Base-by-base conservation (phyloP, 192 early-diverging fungal genomes). In the Phycomyces nitens region DNA sequence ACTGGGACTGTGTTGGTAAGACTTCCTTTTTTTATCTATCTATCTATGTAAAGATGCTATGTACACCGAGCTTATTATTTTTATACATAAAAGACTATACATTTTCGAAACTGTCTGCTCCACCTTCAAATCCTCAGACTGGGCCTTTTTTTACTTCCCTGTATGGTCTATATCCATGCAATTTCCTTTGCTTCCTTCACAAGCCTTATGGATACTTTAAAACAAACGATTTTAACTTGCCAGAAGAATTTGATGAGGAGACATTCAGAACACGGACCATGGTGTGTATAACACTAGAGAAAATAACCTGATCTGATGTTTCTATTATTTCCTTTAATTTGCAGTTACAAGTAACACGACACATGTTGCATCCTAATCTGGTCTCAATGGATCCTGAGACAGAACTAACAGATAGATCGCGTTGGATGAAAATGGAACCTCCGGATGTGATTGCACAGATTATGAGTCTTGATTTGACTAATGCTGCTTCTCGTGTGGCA, bases 341-440 rank as follows among this genome's bases (percentile, higher is more conserved):
- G 10, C 58, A 82, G 62, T 18, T 69, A 11, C 71, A 78, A 52
- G 73, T 85, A 12, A 67, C 69, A 56, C 66, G 79, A 34, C 83
- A 85, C 56, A 80, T 78, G 64, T 64, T 85, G 15, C 83, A 85
- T 49, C 81, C 83, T 4, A 80, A 72, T 53, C 23, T 85, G 6
- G 60, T 85, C 27, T 58, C 64, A 2, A 68, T 74, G 58, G 70
- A 78, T 43, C 27, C 53, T 1, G 66, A 76, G 20, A 65, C 72
- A 14, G 83, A 85, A 49, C 34, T 82, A 3, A 59, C 65, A 1
- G 74, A 82, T 22, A 74, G 69, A 4, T 73, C 77, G 5, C 62
- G 83, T 24, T 82, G 79, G 79, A 76, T 79, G 68, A 84, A 84
- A 53, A 58, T 85, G 43, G 83, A 85, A 51, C 81, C 83, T 3